A percentile compares a stretch with the other conserved stretches of the same genome.
Conservation (phyloP, 192 early-diverging fungal species). For the Podila minutissima region DNA sequence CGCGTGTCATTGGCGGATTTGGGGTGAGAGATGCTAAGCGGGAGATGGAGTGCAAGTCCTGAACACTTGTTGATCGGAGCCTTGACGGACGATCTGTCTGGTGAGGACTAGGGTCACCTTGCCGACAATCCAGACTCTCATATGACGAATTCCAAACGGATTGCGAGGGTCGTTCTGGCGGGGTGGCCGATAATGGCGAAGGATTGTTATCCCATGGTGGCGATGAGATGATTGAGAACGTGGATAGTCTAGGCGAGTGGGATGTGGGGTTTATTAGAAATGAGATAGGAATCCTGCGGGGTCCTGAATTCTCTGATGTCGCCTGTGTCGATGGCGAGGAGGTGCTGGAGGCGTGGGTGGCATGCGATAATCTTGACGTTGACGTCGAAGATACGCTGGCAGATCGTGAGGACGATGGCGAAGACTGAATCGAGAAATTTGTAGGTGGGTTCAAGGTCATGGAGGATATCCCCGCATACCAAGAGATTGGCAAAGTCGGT, state of each 20-base stretch:
- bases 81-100: background rate
- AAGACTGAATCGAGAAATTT: background rate
- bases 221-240: slow-evolving; percentile 1
- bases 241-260: slow-evolving; percentile 8
- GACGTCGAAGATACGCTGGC: too few relatives aligned
- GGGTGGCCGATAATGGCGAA: too few relatives aligned
- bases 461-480: background rate
- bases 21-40: too few relatives aligned
- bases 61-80: too few relatives aligned
- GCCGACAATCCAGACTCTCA: too few relatives aligned
- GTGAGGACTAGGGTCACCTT: too few relatives aligned
- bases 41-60: too few relatives aligned
- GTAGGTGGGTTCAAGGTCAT: background rate
- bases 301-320: background rate
- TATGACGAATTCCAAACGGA: background rate
- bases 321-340: background rate
- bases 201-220: background rate
- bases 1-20: too few relatives aligned
- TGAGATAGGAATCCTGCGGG: slow-evolving; percentile 20
- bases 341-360: background rate
- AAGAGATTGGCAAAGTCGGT: background rate
- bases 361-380: background rate
- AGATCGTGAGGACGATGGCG: too few relatives aligned
- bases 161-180: background rate
- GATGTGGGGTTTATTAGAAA: slow-evolving; percentile 23